Conservation (phyloP, 306 rosid genomes). For the Oemleria cerasiformis region DNA sequence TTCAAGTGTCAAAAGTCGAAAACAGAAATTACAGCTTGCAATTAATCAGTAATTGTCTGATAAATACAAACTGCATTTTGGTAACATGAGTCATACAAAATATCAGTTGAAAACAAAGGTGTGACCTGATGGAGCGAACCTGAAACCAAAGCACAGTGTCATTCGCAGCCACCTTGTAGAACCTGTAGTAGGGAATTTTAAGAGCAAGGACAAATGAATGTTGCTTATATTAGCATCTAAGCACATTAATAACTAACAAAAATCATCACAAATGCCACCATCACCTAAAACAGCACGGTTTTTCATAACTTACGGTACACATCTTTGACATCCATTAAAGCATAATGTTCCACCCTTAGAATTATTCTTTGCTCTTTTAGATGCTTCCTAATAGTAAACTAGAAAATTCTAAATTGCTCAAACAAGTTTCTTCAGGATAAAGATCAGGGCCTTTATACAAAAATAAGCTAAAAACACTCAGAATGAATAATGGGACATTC, state of each 20-base stretch:
- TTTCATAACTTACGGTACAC: not conserved
- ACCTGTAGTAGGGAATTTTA: conserved; percentile 39
- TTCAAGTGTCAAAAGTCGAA: not conserved
- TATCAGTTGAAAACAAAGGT: conserved; percentile 39
- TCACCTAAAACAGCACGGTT: not conserved
- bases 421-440: not conserved
- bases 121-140: conserved; percentile 98
- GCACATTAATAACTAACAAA: not conserved
- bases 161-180: conserved; percentile 74
- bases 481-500: not conserved
- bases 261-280: not conserved
- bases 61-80: not conserved
- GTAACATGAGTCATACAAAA: not conserved
- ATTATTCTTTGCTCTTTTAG: conserved; percentile 6
- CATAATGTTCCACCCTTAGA: not conserved
- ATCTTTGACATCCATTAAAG: not conserved
- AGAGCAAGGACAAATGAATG: not conserved
- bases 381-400: not conserved
- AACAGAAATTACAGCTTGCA: conserved; percentile 1
- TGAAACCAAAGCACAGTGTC: conserved; percentile 90
- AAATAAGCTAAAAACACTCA: not conserved
- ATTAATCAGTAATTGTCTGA: conserved; percentile 4
- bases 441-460: not conserved
- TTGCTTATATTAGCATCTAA: conserved; percentile 1
- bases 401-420: conserved; percentile 2